A percentile compares a stretch with the other conserved stretches of the same genome.
phyloP scores from a whole-genome alignment of 192 early-diverging fungal species.

The Rhizophagus sp. region DNA sequence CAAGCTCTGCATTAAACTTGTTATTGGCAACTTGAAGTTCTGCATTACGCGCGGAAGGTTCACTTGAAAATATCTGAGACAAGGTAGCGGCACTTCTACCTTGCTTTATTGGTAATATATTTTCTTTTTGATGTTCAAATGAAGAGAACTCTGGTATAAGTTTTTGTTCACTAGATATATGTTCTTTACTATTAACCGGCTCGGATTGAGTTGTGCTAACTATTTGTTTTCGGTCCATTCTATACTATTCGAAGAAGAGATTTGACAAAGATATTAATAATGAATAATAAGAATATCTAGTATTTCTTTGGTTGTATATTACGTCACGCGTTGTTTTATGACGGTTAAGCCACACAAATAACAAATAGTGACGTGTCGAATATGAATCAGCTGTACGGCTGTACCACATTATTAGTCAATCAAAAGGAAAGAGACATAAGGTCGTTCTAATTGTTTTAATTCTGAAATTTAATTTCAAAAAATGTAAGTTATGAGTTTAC shows the following conservation, averaged over 20 bases:
- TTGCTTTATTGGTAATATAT: slow-evolving; percentile 65
- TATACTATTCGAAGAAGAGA: not conserved
- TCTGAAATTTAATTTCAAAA: not conserved
- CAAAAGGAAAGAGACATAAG: too few species aligned
- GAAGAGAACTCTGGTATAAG: slow-evolving; percentile 25
- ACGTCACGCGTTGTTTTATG: not conserved
- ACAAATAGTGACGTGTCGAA: too few species aligned
- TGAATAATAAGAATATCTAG: not conserved
- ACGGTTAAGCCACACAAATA: too few species aligned
- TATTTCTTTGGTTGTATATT: not conserved
- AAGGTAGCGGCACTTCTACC: slow-evolving; percentile 64
- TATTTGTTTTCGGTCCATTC: not conserved
- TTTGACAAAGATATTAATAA: not conserved
- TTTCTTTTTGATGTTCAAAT: slow-evolving; percentile 78
- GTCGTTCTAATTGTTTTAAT: too few species aligned
- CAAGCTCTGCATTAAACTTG: slow-evolving; percentile 38
- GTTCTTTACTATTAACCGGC: not conserved
- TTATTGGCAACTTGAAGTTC: slow-evolving; percentile 33
- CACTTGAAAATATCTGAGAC: slow-evolving; percentile 32
- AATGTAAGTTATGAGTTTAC: not conserved
- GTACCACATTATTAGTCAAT: too few species aligned
- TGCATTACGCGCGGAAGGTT: slow-evolving; percentile 31
- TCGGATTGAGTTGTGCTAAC: not conserved
- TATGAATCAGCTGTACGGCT: too few species aligned
- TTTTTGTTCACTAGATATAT: not conserved